Evolutionary conservation across 2,329 filamentous ascomycete species (phyloP).

Genomic region (Pleurostoma richardsiae): DNA sequence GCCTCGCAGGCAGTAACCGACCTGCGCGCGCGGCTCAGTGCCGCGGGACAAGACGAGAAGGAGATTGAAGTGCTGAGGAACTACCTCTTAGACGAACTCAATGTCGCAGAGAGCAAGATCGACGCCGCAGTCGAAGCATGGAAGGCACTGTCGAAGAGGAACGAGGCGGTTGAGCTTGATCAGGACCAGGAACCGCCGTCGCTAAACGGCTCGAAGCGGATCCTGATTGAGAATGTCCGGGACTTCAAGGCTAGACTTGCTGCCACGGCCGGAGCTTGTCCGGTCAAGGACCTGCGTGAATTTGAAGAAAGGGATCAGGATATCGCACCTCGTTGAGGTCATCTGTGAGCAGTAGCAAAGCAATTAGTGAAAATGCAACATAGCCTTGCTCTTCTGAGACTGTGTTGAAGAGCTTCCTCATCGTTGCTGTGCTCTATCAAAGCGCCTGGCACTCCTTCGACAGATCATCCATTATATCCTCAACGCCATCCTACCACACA

Average conservation of each 20-base stretch:
- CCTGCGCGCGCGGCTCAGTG: conserved; percentile 24
- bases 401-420: no score
- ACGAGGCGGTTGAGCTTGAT: conserved; percentile 24
- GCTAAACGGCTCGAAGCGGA: conserved; percentile 46
- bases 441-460: no score
- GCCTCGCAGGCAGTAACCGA: conserved; percentile 22
- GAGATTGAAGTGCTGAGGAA: conserved; percentile 44
- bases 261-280: conserved; percentile 66
- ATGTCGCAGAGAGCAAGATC: conserved; percentile 43
- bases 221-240: conserved; percentile 71
- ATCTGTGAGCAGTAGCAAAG: no score
- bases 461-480: no score
- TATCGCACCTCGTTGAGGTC: no score
- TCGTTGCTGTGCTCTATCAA: no score
- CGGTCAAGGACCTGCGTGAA: conserved; percentile 71
- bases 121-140: conserved; percentile 31
- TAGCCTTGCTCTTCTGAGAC: no score
- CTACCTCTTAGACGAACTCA: conserved; percentile 42
- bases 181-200: conserved; percentile 26
- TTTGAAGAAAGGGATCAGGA: conserved; percentile 61
- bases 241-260: conserved; percentile 73
- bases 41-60: conserved; percentile 35
- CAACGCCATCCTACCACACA: no score
- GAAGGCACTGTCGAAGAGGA: conserved; percentile 24
- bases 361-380: no score